Conservation (phyloP, 352 stramenopile genomes). For the Blastocystis sp. region DNA sequence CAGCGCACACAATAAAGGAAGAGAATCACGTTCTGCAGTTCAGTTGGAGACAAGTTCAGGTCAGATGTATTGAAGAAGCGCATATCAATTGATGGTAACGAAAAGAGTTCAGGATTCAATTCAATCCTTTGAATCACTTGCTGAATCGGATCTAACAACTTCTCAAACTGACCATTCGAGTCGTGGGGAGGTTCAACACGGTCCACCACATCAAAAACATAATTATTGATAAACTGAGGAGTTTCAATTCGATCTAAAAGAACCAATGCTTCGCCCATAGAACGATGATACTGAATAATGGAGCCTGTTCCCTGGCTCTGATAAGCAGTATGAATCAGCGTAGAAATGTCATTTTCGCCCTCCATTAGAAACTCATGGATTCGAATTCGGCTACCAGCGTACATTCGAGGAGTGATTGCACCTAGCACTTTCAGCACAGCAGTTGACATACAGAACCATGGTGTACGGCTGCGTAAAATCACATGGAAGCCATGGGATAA, state of each 20-base stretch:
- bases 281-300: slow-evolving; percentile 52
- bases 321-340: slow-evolving; percentile 33
- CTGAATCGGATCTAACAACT: neutral
- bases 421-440: slow-evolving; percentile 51
- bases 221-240: slow-evolving; percentile 19
- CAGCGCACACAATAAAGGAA: slow-evolving; percentile 37
- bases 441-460: slow-evolving; percentile 28
- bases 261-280: slow-evolving; percentile 47
- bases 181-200: neutral
- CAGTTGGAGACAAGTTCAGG: neutral
- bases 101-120: slow-evolving; percentile 2
- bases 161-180: neutral
- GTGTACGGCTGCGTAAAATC: neutral
- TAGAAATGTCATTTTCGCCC: slow-evolving; percentile 36
- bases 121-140: neutral
- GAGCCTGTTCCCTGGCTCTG: slow-evolving; percentile 47
- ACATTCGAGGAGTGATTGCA: slow-evolving; percentile 41
- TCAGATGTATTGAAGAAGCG: slow-evolving; percentile 49
- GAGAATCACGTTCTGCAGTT: slow-evolving; percentile 54
- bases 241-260: slow-evolving; percentile 36
- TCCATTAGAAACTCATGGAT: slow-evolving; percentile 61
- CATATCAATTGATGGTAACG: slow-evolving; percentile 4
- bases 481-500: neutral
- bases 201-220: slow-evolving; percentile 51
- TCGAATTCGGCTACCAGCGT: slow-evolving; percentile 38